These are phyloP conservation scores for Pyrenochaeta sp. DNA, from an alignment of 2,329 filamentous ascomycete genomes.

Conservation along the genomic window DNA sequence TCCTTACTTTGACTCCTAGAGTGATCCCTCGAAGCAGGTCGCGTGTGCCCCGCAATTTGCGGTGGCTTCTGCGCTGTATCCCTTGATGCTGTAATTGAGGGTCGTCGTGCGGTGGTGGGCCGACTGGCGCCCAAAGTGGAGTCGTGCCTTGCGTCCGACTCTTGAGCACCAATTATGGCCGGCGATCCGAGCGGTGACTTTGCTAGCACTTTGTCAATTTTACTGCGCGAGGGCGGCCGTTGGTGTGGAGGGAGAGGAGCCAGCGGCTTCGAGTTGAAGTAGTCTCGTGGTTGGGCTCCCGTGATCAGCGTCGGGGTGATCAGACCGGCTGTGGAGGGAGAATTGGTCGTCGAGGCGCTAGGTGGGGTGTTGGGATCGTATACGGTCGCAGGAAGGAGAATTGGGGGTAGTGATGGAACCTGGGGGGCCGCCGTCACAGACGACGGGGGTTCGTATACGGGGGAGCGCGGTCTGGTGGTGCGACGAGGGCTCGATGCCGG, in stretches of 20 bases:
- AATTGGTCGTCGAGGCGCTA: conserved; percentile 35
- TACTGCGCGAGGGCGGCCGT: conserved; percentile 41
- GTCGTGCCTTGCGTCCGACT: conserved; percentile 43
- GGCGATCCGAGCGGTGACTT: conserved; percentile 48
- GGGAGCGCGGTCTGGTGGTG: conserved; percentile 39
- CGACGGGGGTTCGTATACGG: conserved; percentile 38
- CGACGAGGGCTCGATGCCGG: conserved; percentile 50
- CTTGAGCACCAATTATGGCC: conserved; percentile 39
- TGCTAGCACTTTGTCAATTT: conserved; percentile 38
- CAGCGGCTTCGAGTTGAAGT: conserved; percentile 48
- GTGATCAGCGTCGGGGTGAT: conserved; percentile 43
- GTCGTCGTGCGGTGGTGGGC: conserved; percentile 31
- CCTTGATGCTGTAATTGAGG: conserved; percentile 29
- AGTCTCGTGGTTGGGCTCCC: conserved; percentile 42
- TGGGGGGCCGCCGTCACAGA: conserved; percentile 44
- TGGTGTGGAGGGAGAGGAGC: conserved; percentile 22
- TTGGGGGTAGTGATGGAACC: conserved; percentile 40
- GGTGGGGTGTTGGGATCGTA: conserved; percentile 50
- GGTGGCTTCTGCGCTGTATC: conserved; percentile 33
- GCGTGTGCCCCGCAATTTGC: conserved; percentile 30
- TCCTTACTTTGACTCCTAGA: conserved; percentile 23
- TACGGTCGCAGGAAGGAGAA: conserved; percentile 45
- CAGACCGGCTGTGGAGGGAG: conserved; percentile 47
- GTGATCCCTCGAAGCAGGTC: conserved; percentile 26
- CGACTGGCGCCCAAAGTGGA: conserved; percentile 27